Conservation (phyloP, 2,329 filamentous ascomycete species). For the Pseudocercospora fuligena region DNA sequence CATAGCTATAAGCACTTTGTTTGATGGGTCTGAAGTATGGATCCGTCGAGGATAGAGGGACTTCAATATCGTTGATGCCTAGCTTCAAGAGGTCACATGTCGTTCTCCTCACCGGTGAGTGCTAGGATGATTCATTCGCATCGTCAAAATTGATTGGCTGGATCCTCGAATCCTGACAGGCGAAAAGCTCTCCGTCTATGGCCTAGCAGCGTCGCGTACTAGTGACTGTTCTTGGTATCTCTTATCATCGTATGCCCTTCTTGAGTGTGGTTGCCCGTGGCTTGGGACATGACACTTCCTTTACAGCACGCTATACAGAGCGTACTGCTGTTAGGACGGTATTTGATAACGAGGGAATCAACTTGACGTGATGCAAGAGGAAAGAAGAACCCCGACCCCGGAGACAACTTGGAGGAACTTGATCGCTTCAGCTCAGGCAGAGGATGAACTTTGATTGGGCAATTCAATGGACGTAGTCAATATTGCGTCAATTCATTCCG, state of each 20-base stretch:
- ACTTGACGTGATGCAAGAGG: no score
- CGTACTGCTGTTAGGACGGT: no score
- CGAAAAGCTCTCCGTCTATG: background rate
- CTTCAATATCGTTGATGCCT: background rate
- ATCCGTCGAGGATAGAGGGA: background rate
- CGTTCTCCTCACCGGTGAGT: background rate
- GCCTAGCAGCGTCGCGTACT: background rate
- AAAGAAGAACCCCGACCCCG: no score
- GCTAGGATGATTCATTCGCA: background rate
- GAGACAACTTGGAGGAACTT: no score
- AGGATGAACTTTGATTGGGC: no score
- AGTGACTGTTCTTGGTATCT: background rate
- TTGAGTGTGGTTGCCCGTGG: no score
- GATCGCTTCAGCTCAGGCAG: no score
- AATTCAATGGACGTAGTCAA: background rate
- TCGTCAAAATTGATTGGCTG: background rate
- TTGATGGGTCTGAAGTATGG: background rate
- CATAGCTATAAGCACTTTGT: background rate
- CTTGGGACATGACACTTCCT: no score
- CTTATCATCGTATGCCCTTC: no score
- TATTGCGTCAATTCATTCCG: background rate
- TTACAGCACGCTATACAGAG: no score
- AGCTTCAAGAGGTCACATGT: background rate
- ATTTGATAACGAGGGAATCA: no score
- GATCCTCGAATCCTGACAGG: background rate